Percentiles rank a stretch among this genome's conserved stretches.
Evolutionary conservation across 257 asterid species (phyloP).

Genomic region (Solanum tarapatanum): DNA sequence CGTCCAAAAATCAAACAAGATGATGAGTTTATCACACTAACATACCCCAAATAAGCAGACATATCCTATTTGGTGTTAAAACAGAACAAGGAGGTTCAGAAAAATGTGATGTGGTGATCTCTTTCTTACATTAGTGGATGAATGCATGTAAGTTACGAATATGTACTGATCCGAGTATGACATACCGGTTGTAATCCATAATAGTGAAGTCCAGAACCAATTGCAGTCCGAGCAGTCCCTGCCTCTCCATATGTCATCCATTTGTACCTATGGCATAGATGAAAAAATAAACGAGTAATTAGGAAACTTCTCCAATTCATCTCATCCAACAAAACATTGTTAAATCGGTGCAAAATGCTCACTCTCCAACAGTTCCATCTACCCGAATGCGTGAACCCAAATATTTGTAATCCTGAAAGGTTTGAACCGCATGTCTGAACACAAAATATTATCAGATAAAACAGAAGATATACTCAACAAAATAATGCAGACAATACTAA

Average conservation of each 20-base stretch:
- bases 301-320: not conserved
- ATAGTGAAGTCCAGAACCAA: conserved; percentile 78
- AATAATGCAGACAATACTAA: not conserved
- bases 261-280: conserved; percentile 50
- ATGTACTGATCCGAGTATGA: not conserved
- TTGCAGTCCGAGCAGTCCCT: conserved; percentile 74
- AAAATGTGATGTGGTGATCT: not conserved
- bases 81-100: not conserved
- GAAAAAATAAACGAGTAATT: not conserved
- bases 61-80: not conserved
- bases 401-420: conserved; percentile 76
- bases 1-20: not conserved
- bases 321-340: not conserved
- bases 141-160: not conserved
- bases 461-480: not conserved
- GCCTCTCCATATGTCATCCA: conserved; percentile 98
- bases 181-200: conserved; percentile 63
- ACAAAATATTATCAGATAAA: conserved; percentile 3
- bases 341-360: conserved; percentile 22
- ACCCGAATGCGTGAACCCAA: conserved; percentile 81
- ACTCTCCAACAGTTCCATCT: conserved; percentile 98
- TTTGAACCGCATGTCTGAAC: conserved; percentile 64
- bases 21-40: not conserved
- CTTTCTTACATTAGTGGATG: not conserved
- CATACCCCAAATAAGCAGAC: not conserved